Evolutionary conservation across 2,329 filamentous ascomycete species (phyloP).

Genomic region (Metarhizium anisopliae): DNA sequence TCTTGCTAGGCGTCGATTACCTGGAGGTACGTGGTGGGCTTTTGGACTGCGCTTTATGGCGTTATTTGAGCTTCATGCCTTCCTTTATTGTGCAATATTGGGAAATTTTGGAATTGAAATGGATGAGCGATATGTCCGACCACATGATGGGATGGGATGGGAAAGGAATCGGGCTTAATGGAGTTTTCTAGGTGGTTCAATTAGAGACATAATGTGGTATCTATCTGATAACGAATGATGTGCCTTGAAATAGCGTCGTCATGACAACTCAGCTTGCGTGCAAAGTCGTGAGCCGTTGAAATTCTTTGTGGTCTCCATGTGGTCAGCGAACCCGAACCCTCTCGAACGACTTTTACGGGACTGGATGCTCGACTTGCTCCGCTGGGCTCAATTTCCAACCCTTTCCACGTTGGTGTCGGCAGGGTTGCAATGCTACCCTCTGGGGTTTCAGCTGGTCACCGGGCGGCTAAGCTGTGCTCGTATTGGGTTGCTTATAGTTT

Average conservation of each 20-base stretch:
- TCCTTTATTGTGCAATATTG: background rate
- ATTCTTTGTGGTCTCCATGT: too few relatives aligned
- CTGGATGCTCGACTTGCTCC: too few relatives aligned
- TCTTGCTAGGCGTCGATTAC: slow-evolving; percentile 3
- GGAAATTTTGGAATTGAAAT: background rate
- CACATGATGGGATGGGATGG: background rate
- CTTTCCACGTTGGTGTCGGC: too few relatives aligned
- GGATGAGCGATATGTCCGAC: background rate
- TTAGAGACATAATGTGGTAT: background rate
- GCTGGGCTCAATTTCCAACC: too few relatives aligned
- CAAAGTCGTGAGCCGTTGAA: too few relatives aligned
- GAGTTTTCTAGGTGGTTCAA: background rate
- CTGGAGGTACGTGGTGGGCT: background rate
- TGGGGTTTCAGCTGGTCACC: too few relatives aligned
- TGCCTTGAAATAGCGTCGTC: background rate
- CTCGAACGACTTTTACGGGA: too few relatives aligned
- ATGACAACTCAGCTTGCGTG: background rate
- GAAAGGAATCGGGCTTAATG: background rate
- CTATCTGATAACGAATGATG: background rate
- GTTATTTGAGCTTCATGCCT: background rate
- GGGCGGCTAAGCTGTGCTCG: too few relatives aligned
- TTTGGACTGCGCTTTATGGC: background rate
- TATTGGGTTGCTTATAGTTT: too few relatives aligned
- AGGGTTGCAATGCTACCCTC: too few relatives aligned
- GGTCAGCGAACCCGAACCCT: too few relatives aligned